A percentile compares a stretch with the other conserved stretches of the same genome.
These are phyloP conservation scores for Coemansia sp. DNA, from an alignment of 192 early-diverging fungal genomes.

Conservation along the genomic window DNA sequence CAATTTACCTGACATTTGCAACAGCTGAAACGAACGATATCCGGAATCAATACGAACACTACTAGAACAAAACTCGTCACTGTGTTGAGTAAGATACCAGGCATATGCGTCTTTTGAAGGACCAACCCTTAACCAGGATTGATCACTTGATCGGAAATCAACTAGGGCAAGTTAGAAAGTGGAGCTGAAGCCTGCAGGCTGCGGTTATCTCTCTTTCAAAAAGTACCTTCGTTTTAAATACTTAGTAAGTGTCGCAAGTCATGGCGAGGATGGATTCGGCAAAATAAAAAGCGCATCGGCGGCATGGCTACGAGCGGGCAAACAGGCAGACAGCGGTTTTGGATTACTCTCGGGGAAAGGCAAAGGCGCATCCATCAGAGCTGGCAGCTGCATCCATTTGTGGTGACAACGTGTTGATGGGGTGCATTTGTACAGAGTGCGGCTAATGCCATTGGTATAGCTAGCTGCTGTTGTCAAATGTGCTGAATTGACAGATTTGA, in stretches of 20 bases:
- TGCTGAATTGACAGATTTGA: background rate
- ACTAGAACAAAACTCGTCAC: background rate
- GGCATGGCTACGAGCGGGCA: background rate
- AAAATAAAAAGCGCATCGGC: background rate
- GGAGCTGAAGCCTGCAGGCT: background rate
- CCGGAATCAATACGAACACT: background rate
- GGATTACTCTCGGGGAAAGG: background rate
- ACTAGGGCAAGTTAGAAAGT: background rate
- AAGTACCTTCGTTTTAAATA: conserved; percentile 21
- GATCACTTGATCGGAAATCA: conserved; percentile 9
- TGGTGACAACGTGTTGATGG: background rate
- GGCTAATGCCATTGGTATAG: background rate
- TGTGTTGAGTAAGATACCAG: too few species aligned
- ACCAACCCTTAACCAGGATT: background rate
- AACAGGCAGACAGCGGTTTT: background rate
- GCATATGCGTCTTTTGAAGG: background rate
- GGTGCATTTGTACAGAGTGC: background rate
- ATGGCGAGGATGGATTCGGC: conserved; percentile 24
- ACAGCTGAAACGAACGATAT: background rate
- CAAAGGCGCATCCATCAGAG: conserved; percentile 7
- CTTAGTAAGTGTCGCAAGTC: conserved; percentile 39
- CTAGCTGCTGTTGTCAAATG: background rate
- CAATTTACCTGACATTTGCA: conserved; percentile 11
- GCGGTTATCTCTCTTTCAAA: conserved; percentile 9
- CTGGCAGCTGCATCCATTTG: conserved; percentile 1